Conservation (phyloP, 2,329 filamentous ascomycete species). For the Exserohilum rostratum region DNA sequence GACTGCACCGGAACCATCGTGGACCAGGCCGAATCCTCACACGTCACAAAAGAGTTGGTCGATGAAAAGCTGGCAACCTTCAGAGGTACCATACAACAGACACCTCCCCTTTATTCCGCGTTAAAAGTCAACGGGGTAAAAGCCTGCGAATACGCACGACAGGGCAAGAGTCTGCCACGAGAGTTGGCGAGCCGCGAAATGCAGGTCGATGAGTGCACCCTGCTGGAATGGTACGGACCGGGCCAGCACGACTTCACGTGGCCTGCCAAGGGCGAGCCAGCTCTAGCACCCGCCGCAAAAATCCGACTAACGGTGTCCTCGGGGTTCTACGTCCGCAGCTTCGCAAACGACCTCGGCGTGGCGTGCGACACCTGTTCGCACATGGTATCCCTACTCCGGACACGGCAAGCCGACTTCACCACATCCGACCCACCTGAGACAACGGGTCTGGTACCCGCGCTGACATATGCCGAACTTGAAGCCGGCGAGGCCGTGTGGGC, state of each 20-base stretch:
- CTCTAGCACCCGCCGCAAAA: slow-evolving; percentile 26
- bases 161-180: slow-evolving; percentile 32
- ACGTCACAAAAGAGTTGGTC: slow-evolving; percentile 29
- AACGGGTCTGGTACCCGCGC: slow-evolving; percentile 10
- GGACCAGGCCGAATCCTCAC: slow-evolving; percentile 16
- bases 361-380: slow-evolving; percentile 30
- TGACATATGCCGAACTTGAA: slow-evolving; percentile 33
- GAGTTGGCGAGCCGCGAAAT: slow-evolving; percentile 37
- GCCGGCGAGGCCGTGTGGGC: slow-evolving; percentile 33
- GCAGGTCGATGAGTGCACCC: slow-evolving; percentile 33
- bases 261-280: slow-evolving; percentile 13
- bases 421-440: slow-evolving; percentile 6
- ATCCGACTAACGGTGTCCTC: slow-evolving; percentile 35
- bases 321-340: slow-evolving; percentile 44
- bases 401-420: slow-evolving; percentile 33
- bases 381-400: slow-evolving; percentile 34
- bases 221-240: slow-evolving; percentile 33
- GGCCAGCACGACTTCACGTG: slow-evolving; percentile 25
- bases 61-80: slow-evolving; percentile 26
- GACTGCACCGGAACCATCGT: slow-evolving; percentile 31
- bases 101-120: slow-evolving; percentile 38
- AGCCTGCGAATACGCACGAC: slow-evolving; percentile 37
- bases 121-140: slow-evolving; percentile 40
- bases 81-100: slow-evolving; percentile 31
- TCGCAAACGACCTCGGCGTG: slow-evolving; percentile 39